Base-by-base conservation (phyloP, 2,329 filamentous ascomycete species). In the Coniochaeta sp. region DNA sequence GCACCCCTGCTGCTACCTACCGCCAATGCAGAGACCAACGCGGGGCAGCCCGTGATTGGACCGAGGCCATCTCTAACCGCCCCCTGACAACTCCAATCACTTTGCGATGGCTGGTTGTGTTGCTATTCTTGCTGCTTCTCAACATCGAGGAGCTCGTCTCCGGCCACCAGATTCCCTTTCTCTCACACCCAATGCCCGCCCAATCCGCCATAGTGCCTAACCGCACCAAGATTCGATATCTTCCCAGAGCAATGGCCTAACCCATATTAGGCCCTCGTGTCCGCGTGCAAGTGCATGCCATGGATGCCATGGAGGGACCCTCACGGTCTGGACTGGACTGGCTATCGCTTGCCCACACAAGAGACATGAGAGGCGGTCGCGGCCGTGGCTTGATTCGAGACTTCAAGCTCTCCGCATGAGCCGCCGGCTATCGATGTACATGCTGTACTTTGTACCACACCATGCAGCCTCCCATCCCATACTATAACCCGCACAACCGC, bases 41-140 rank as follows among this genome's bases (percentile, higher is more conserved):
- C 47, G 28, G 27, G 31, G 47, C 47, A 28, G 16, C 16, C 28
- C 27, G 3, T 35, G 18, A 35, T 49, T 49, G 47, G 47, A 3
- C 18, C 20, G 13, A 24, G 28, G 13, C 47, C n/a, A 49, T n/a
- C 18, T 35, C 47, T 49, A 49, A 49, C 47, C 47, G 47, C 47
- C 47, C n/a, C n/a, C 20, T 33, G 16, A 26, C 31, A 24, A n/a
- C 22, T 35, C 47, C 47, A 49, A 49, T 49, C 28, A 35, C 47
- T 35, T 49, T 28, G 14, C n/a, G n/a, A 28, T 48, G 26, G 26
- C 28, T 31, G 24, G 24, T 4, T 22, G 45, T 26, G 45, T 48
- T 48, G 45, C 45, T 48, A 48, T 48, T 48, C n/a, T n/a, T n/a
- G n/a, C n/a, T n/a, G n/a, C n/a, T n/a, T n/a, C 45, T 48, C 26